Evolutionary conservation across 2,329 filamentous ascomycete species (phyloP).

Genomic region (Helotiales sp.): DNA sequence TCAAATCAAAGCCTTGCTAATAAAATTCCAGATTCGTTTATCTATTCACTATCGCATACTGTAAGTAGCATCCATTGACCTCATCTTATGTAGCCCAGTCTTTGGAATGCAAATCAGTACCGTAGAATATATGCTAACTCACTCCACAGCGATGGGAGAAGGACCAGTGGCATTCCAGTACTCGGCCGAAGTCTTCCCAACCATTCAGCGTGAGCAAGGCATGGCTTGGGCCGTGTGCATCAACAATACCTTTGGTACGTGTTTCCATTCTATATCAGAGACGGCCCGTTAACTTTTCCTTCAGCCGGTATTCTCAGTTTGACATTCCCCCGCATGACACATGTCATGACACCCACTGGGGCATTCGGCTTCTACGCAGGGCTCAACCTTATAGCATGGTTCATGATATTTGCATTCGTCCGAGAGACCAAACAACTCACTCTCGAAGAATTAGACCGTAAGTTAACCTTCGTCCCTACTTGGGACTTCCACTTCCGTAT

Average conservation of each 20-base stretch:
- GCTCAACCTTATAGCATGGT: slow-evolving; percentile 57
- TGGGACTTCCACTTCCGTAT: background rate
- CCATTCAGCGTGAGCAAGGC: slow-evolving; percentile 65
- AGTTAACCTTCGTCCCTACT: slow-evolving; percentile 51
- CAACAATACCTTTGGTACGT: slow-evolving; percentile 67
- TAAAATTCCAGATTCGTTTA: slow-evolving; percentile 71
- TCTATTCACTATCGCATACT: slow-evolving; percentile 69
- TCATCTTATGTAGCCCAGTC: no score
- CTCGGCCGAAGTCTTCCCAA: slow-evolving; percentile 65
- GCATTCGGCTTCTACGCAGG: slow-evolving; percentile 59
- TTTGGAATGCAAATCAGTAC: no score
- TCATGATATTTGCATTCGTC: slow-evolving; percentile 60
- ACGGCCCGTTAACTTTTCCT: slow-evolving; percentile 68
- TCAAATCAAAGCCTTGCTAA: no score
- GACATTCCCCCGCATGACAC: slow-evolving; percentile 43
- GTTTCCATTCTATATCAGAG: slow-evolving; percentile 56
- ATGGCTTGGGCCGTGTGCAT: slow-evolving; percentile 67
- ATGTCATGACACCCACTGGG: slow-evolving; percentile 42
- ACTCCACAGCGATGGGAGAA: slow-evolving; percentile 55
- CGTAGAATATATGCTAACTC: background rate
- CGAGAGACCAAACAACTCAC: slow-evolving; percentile 59
- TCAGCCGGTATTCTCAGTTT: slow-evolving; percentile 65
- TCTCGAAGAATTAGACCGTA: slow-evolving; percentile 51
- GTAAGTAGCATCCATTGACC: no score
- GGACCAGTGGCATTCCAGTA: slow-evolving; percentile 65